These are phyloP conservation scores for Suaeda aralocaspica DNA, from an alignment of 148 eudicot genomes.

Conservation along the genomic window DNA sequence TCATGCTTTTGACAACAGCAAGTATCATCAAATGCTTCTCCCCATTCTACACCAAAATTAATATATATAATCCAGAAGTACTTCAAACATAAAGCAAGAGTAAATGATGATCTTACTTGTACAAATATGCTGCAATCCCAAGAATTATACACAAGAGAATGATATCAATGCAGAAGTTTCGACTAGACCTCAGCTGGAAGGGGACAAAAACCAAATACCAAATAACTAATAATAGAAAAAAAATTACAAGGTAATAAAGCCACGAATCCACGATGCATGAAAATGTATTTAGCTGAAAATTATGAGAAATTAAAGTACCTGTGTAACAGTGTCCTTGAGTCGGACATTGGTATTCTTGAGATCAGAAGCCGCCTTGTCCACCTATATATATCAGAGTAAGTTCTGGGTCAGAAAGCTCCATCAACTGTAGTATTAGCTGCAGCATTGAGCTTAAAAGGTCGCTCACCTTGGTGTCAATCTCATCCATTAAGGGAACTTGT, in stretches of 20 bases:
- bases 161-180: constrained; percentile 94
- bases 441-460: not conserved
- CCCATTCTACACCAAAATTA: constrained; percentile 1
- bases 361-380: constrained; percentile 87
- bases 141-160: constrained; percentile 83
- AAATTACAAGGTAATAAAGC: too few species aligned
- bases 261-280: not conserved
- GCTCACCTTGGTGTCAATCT: constrained; percentile 87
- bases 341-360: constrained; percentile 96
- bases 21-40: not conserved
- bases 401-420: constrained; percentile 3
- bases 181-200: constrained; percentile 87
- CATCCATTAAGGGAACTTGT: constrained; percentile 98
- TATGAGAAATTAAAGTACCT: constrained; percentile 43
- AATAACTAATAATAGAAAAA: constrained; percentile 10
- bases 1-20: not conserved
- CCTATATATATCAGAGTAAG: constrained; percentile 34
- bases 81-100: not conserved
- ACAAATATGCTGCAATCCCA: constrained; percentile 92
- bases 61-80: not conserved
- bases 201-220: constrained; percentile 1
- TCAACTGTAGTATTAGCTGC: constrained; percentile 2
- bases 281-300: not conserved
- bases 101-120: constrained; percentile 64
- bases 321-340: constrained; percentile 86